Base-by-base conservation (phyloP, 345 rosid species). In the Corymbia maculata region DNA sequence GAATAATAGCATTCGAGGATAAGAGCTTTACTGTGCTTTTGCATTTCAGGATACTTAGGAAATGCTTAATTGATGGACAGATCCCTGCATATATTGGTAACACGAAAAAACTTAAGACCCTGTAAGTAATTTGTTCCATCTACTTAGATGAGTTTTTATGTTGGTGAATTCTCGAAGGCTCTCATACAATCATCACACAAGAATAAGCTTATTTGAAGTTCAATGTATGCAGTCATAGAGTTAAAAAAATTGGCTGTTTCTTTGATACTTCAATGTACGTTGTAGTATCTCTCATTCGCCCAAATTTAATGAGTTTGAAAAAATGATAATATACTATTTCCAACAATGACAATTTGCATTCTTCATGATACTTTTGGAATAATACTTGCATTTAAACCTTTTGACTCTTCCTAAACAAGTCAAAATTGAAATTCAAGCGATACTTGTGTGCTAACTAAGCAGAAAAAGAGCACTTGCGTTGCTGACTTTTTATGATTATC, bases 41-140 rank as follows among this genome's bases (percentile, higher is more conserved):
- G 22, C 19, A 75, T 88, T 92, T 90, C 93, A 97, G 99, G 94
- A 87, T 94, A 68, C 90, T 96, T 22, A 93, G 97, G 90, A 95
- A 89, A 84, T 96, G 98, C 93, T 92, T 93, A 61, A 61, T 96
- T 87, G 86, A 86, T 53, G 98, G 98, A 85, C 87, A 89, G 88
- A 94, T 97, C 88, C 98, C 98, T 45, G 91, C 79, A 15, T 94
- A 93, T 90, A 90, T 96, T 51, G 98, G 95, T 32, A 36, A 89
- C 86, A 85, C 95, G 94, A 85, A 89, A 89, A 95, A 92, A 86
- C 94, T 97, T 85, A 97, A 95, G 92, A 91, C 87, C 89, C 92
- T 97, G 99, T 97, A 93, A 93, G 97, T 90, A 30, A 30, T 53
- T n/a, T 30, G 53, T n/a, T 28, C 61, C 42, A 85, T 2, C 5